Evolutionary conservation across 192 early-diverging fungal species (phyloP), one percentile per base, ranked within the genome.

Genomic region (Coemansia sp.): DNA sequence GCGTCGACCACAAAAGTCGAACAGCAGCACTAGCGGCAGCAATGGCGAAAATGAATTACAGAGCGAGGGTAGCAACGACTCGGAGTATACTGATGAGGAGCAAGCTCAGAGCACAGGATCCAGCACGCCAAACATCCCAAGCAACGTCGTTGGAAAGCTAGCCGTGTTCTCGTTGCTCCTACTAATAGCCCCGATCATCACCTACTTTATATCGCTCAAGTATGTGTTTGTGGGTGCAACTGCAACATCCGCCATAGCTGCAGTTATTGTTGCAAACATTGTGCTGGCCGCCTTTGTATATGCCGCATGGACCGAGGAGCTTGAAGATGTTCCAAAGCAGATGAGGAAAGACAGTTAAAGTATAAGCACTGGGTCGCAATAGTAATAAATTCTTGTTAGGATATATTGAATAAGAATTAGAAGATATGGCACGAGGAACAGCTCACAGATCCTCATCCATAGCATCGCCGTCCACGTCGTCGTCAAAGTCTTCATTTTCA

Each of bases 401-500:
- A 1, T 22, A 12, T 45, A 24, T 25, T 9, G n/a, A 21, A n/a
- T 6, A 50, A 9, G 48, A 14, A 24, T n/a, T 27, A 25, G 24
- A 11, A 25, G 39, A 53, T 45, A 44, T 1, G 42, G 42, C 42
- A 17, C 15, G 19, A 7, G 19, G n/a, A 21, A 9, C 15, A 17
- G 47, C 12, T 10, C 39, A 39, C 51, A 53, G 51, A 30, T 64
- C 74, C 57, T 78, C 68, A 25, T 78, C 74, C 74, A 71, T 78
- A 17, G 54, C 68, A 21, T 71, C 64, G 25, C 85, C 92, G 52
- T 93, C 91, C 41, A 93, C 91, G 61, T 93, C 91, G 53, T 86
- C 90, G 59, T 90, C 71, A 39, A 56, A 72, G 42, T 73, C 76
- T 46, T 94, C 93, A 41, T 94, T 92, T 24, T 87, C 88, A 52